phyloP scores from a whole-genome alignment of 164 flowering plant species.

The Pachysandra terminalis region DNA sequence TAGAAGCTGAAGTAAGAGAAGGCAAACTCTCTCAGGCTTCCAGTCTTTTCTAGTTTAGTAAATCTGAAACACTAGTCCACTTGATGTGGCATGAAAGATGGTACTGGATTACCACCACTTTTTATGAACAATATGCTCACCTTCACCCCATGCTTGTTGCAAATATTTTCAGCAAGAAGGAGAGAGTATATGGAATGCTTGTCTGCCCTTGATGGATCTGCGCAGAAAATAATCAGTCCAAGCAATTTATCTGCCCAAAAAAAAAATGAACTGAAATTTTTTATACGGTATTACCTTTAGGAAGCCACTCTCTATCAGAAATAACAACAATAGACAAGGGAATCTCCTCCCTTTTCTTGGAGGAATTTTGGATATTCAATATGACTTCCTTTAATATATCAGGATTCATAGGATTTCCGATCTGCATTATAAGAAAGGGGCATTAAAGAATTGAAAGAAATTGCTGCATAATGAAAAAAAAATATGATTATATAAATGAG shows the following conservation, averaged over 20 bases:
- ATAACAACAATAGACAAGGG: conserved; percentile 77
- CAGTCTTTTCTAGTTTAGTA: background rate
- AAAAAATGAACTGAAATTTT: conserved; percentile 14
- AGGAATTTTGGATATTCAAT: conserved; percentile 39
- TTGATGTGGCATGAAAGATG: background rate
- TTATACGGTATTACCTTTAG: conserved; percentile 57
- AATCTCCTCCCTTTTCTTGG: conserved; percentile 45
- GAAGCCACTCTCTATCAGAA: conserved; percentile 78
- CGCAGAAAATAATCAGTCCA: conserved; percentile 19
- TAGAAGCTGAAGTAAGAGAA: background rate
- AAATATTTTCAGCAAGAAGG: conserved; percentile 86
- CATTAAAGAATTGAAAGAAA: background rate
- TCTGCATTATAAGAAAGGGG: conserved; percentile 37
- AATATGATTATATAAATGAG: conserved; percentile 3
- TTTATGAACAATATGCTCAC: conserved; percentile 26
- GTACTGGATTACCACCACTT: background rate
- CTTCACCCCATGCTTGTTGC: conserved; percentile 75
- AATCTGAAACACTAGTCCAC: too few species aligned
- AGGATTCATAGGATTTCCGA: conserved; percentile 88
- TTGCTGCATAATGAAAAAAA: background rate
- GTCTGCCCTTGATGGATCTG: conserved; percentile 91
- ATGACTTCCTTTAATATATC: conserved; percentile 66
- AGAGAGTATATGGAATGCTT: conserved; percentile 87
- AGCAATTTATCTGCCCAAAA: background rate
- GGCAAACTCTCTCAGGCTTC: background rate